Percentiles rank a stretch among this genome's conserved stretches.
phyloP scores from a whole-genome alignment of 164 flowering plant genomes.

The Tinospora cordifolia region DNA sequence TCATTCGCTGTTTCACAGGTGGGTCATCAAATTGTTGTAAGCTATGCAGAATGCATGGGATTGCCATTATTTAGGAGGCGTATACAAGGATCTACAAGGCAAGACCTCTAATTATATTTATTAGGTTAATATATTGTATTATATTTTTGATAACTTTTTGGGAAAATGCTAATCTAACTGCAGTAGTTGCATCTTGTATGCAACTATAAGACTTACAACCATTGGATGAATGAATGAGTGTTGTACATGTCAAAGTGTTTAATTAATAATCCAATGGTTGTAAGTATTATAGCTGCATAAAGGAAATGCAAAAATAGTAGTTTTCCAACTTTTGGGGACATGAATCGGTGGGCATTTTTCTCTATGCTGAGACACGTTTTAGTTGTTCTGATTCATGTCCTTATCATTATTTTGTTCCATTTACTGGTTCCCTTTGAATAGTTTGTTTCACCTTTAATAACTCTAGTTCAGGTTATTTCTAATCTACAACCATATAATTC shows the following conservation, averaged over 20 bases:
- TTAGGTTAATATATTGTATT: conserved; percentile 11
- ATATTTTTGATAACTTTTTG: neutral
- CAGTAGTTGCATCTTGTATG: too few relatives aligned
- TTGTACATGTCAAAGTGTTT: too few relatives aligned
- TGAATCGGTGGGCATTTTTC: neutral
- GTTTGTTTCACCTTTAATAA: neutral
- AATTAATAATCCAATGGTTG: too few relatives aligned
- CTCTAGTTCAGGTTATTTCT: neutral
- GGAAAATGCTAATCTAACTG: too few relatives aligned
- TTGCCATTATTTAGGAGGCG: conserved; percentile 84
- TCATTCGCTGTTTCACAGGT: conserved; percentile 41
- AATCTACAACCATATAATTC: neutral
- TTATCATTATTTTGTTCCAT: neutral
- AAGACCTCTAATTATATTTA: conserved; percentile 30
- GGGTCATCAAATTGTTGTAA: conserved; percentile 86
- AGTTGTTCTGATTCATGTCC: neutral
- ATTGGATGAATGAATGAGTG: too few relatives aligned
- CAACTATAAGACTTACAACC: too few relatives aligned
- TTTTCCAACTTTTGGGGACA: neutral
- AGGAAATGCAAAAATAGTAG: too few relatives aligned
- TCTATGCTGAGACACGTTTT: neutral
- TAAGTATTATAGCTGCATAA: too few relatives aligned
- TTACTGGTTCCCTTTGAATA: neutral
- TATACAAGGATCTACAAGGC: conserved; percentile 86
- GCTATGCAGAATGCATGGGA: conserved; percentile 92